These are phyloP conservation scores for Pestalotiopsis sp. DNA, from an alignment of 2,329 filamentous ascomycete species.

Conservation along the genomic window DNA sequence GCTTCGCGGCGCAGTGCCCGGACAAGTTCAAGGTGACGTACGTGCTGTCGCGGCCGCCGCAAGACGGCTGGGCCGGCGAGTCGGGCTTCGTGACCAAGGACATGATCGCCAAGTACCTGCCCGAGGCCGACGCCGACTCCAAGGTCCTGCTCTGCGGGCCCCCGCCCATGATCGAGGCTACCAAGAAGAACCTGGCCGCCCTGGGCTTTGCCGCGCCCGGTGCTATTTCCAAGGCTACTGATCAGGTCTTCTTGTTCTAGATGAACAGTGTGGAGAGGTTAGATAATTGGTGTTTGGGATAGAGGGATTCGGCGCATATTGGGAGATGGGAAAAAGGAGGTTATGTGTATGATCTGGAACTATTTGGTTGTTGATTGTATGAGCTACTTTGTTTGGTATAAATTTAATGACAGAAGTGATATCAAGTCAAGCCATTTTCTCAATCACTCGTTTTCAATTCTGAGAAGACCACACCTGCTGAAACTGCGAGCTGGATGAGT, in stretches of 20 bases:
- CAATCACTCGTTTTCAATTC: not conserved
- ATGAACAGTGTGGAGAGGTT: not conserved
- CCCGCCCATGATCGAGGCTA: constrained; percentile 60
- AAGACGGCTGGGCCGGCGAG: constrained; percentile 46
- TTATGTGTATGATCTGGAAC: not conserved
- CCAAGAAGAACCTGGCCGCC: constrained; percentile 51
- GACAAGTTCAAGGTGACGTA: constrained; percentile 59
- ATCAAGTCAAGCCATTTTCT: not conserved
- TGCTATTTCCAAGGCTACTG: constrained; percentile 51
- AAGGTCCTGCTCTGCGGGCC: constrained; percentile 65
- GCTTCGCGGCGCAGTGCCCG: constrained; percentile 51
- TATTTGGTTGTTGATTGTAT: not conserved
- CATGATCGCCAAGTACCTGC: constrained; percentile 51
- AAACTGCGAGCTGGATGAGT: not conserved
- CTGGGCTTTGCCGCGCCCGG: constrained; percentile 55
- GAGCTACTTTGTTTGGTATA: not conserved
- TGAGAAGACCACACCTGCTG: too few relatives aligned
- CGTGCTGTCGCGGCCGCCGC: constrained; percentile 50
- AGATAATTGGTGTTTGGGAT: not conserved
- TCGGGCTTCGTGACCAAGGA: constrained; percentile 54
- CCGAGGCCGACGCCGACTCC: constrained; percentile 42
- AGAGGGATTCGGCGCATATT: not conserved
- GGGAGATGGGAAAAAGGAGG: not conserved
- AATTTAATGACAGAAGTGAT: not conserved
- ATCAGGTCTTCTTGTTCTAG: constrained; percentile 51